Evolutionary conservation across 176 grass and related monocot genomes (phyloP).

Genomic region (Canna indica): DNA sequence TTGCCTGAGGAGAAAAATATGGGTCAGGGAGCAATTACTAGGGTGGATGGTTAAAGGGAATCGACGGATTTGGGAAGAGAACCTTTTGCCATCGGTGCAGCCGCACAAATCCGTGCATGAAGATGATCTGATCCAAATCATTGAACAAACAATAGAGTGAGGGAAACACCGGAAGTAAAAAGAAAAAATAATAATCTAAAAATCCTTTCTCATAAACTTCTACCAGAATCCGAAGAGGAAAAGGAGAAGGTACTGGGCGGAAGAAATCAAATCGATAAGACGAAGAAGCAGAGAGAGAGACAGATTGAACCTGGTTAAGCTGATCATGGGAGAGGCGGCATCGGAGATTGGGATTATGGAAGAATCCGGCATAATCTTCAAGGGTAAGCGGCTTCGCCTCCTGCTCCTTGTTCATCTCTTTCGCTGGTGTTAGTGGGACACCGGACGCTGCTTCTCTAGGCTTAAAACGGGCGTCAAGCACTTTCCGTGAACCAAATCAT

Average conservation of each 20-base stretch:
- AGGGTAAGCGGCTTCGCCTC: constrained; percentile 29
- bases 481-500: no score
- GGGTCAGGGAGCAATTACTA: not conserved
- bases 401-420: not conserved
- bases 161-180: not conserved
- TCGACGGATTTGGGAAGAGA: not conserved
- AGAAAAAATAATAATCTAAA: no score
- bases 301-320: constrained; percentile 34
- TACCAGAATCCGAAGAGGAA: no score
- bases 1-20: constrained; percentile 6
- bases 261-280: not conserved
- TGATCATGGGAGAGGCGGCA: constrained; percentile 25
- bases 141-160: not conserved
- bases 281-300: not conserved
- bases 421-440: not conserved
- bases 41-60: not conserved
- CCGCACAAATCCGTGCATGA: constrained; percentile 53
- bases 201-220: no score
- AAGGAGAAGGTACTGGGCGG: no score
- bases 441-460: no score
- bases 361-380: constrained; percentile 63
- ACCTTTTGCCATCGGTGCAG: constrained; percentile 33
- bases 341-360: constrained; percentile 29
- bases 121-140: constrained; percentile 36
- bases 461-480: no score